Evolutionary conservation across 1,139 yeast genomes (phyloP).

Genomic region (Debaryomycetaceae sp.): DNA sequence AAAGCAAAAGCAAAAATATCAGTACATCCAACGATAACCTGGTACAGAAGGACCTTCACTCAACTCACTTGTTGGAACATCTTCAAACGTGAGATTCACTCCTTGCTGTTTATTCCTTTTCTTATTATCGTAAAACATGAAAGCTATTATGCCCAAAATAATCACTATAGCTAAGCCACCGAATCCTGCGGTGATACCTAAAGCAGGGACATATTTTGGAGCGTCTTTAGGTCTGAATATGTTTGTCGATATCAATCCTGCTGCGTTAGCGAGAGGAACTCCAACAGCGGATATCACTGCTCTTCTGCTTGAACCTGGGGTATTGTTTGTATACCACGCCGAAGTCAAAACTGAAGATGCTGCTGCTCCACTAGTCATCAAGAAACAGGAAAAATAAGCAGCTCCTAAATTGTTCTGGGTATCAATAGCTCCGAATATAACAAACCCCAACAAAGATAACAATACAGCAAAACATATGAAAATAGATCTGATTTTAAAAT

Average conservation of each 20-base stretch:
- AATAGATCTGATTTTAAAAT: constrained; percentile 24
- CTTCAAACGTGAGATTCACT: constrained; percentile 36
- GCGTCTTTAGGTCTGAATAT: constrained; percentile 28
- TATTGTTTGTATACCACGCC: constrained; percentile 51
- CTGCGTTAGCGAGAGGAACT: constrained; percentile 31
- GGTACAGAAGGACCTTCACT: constrained; percentile 46
- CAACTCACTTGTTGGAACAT: constrained; percentile 42
- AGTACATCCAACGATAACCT: constrained; percentile 49
- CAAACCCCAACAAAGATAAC: constrained; percentile 41
- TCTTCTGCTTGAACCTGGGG: constrained; percentile 40
- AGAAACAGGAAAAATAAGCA: constrained; percentile 37
- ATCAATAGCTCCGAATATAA: constrained; percentile 44
- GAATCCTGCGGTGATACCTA: constrained; percentile 33
- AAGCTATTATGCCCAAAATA: constrained; percentile 18
- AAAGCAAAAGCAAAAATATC: constrained; percentile 3
- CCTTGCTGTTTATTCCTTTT: constrained; percentile 41
- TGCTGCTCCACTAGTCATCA: constrained; percentile 30
- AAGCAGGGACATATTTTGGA: constrained; percentile 27
- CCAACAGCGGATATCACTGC: constrained; percentile 28
- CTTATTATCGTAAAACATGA: constrained; percentile 38
- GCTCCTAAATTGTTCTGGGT: constrained; percentile 32
- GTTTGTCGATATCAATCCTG: constrained; percentile 30
- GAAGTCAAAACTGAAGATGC: constrained; percentile 43
- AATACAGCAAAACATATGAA: constrained; percentile 37
- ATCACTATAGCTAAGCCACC: constrained; percentile 29